A percentile compares a stretch with the other conserved stretches of the same genome.
Evolutionary conservation across 805 yeast species (phyloP).

Genomic region (Isabelozyma heimii): DNA sequence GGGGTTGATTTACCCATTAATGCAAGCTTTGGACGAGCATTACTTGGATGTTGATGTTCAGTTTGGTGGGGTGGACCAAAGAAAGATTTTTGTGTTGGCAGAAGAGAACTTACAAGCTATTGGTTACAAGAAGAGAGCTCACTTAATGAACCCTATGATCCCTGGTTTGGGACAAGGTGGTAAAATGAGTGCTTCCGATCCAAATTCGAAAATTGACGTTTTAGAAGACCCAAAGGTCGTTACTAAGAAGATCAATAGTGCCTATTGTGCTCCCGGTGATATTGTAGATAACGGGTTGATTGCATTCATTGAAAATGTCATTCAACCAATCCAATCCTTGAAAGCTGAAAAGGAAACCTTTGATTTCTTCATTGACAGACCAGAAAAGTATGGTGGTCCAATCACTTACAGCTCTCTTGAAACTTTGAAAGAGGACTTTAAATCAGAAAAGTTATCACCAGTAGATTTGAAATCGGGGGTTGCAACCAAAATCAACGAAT

Average conservation of each 20-base stretch:
- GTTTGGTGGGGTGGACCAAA: constrained; percentile 98
- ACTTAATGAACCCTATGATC: constrained; percentile 98
- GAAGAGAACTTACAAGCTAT: constrained; percentile 85
- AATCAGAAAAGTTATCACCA: constrained; percentile 75
- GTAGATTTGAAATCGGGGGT: constrained; percentile 94
- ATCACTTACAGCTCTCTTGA: constrained; percentile 67
- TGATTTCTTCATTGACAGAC: constrained; percentile 76
- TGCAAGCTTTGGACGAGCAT: constrained; percentile 98
- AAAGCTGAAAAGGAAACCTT: constrained; percentile 55
- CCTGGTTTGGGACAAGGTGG: constrained; percentile 98
- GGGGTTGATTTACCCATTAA: constrained; percentile 94
- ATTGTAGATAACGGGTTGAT: constrained; percentile 89
- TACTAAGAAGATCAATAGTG: constrained; percentile 86
- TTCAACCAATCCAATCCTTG: constrained; percentile 83
- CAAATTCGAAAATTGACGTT: constrained; percentile 93
- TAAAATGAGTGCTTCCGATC: constrained; percentile 98
- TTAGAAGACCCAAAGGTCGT: constrained; percentile 86
- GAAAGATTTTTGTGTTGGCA: constrained; percentile 95
- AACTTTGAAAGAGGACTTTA: constrained; percentile 69
- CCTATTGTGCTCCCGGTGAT: constrained; percentile 92
- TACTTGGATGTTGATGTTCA: constrained; percentile 86
- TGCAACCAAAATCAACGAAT: constrained; percentile 73
- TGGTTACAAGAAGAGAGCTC: constrained; percentile 97
- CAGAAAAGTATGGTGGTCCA: constrained; percentile 97
- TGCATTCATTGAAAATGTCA: constrained; percentile 79